Base-by-base conservation (phyloP, 257 asterid genomes). In the Petunia axillaris region DNA sequence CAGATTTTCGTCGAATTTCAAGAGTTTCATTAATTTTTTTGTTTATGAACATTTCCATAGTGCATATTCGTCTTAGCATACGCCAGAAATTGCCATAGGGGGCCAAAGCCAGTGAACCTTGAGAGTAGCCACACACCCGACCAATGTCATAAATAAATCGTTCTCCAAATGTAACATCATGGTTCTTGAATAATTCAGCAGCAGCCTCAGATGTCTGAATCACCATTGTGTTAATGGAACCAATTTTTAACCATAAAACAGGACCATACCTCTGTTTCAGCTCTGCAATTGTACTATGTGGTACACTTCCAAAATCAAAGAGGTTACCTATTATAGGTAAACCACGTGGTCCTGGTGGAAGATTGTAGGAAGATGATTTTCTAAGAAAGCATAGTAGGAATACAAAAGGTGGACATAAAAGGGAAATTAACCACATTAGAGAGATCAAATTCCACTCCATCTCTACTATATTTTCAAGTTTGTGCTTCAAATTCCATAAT, bases 41-140 rank as follows among this genome's bases (percentile, higher is more conserved):
- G 39, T 82, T 87, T 0, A 82, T 85, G 7, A 88, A 53, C 90
- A 92, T 87, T 70, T 89, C 94, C 0, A 81, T 83, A 0, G 90
- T 91, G 90, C 89, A 87, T 11, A 92, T 83, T 9, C 92, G 88
- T 81, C 88, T 87, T 76, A 85, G 82, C 79, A 77, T 68, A 5
- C 94, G 88, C 93, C 93, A 91, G 77, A 87, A 87, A 10, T 88
- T n/a, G 13, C 93, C 97, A 65, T 88, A 88, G 5, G 95, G 95
- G 52, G 97, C 77, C 3, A 92, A 78, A 1, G 95, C 83, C 1
- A 91, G 4, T 0, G 94, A 87, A 36, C 88, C 91, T 85, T 78
- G 35, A 83, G 84, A 57, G 71, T 81, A 87, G 46, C 62, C 84
- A 48, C 83, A 87, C 0, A 85, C 85, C 8, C 59, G 41, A 90